Evolutionary conservation across 108 stramenopile genomes (phyloP).

Genomic region (Cyclotella cryptica): DNA sequence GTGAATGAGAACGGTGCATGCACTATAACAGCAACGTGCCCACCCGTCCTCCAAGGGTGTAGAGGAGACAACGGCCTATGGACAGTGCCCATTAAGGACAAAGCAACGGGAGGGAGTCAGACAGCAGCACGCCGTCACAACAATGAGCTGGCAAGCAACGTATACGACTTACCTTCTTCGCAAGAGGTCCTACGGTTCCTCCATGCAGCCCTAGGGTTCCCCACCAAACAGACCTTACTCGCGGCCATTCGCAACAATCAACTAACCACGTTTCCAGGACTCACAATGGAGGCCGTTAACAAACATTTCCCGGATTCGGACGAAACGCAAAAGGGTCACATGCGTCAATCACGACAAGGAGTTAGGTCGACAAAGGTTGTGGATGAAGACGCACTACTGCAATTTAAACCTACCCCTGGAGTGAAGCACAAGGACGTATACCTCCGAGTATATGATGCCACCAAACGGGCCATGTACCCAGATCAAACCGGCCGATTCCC

Average conservation of each 20-base stretch:
- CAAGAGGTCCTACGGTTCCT: background rate
- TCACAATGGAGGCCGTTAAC: background rate
- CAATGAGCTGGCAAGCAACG: background rate
- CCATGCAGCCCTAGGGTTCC: slow-evolving; percentile 8
- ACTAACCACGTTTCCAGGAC: slow-evolving; percentile 1
- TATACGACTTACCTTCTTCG: slow-evolving; percentile 9
- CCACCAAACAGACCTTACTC: background rate
- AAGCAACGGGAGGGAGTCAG: background rate
- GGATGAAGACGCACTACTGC: too few species aligned
- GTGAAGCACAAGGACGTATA: slow-evolving; percentile 5
- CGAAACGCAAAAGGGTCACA: background rate
- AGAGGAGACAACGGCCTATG: too few species aligned
- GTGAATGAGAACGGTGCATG: background rate
- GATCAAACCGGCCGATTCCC: slow-evolving; percentile 19
- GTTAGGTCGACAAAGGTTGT: too few species aligned
- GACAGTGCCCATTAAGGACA: background rate
- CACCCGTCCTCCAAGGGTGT: too few species aligned
- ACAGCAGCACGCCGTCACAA: background rate
- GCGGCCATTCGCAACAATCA: background rate
- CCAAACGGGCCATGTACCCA: slow-evolving; percentile 7
- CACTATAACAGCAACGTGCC: too few species aligned
- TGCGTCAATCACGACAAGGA: too few species aligned
- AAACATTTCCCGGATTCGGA: background rate
- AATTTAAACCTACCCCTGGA: too few species aligned
- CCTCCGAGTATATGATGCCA: background rate